Conservation (phyloP, 805 yeast species). For the Wickerhamiella galacta region DNA sequence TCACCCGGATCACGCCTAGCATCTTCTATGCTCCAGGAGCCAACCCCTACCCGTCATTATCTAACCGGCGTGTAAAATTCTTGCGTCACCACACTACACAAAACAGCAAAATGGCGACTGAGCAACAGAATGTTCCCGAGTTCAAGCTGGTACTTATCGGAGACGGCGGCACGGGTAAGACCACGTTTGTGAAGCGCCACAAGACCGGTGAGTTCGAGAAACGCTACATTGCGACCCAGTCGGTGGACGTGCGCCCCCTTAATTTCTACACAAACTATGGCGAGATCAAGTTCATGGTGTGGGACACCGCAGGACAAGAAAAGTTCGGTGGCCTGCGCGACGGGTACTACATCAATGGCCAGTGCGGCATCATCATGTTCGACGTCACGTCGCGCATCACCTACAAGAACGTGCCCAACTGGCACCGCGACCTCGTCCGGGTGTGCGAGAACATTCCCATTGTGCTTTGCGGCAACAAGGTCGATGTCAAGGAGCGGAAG, state of each 20-base stretch:
- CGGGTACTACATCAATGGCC: slow-evolving; percentile 98
- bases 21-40: no score
- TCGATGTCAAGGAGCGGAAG: slow-evolving; percentile 98
- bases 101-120: slow-evolving; percentile 17
- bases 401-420: slow-evolving; percentile 98
- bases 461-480: slow-evolving; percentile 98
- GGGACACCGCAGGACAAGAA: slow-evolving; percentile 99
- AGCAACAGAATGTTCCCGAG: slow-evolving; percentile 54
- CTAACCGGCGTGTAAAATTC: slow-evolving; percentile 1
- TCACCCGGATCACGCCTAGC: no score
- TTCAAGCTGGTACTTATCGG: slow-evolving; percentile 98
- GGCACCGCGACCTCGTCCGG: slow-evolving; percentile 99
- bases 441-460: slow-evolving; percentile 99
- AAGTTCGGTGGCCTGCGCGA: slow-evolving; percentile 99
- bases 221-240: slow-evolving; percentile 96
- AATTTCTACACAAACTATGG: slow-evolving; percentile 97
- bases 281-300: slow-evolving; percentile 95
- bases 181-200: slow-evolving; percentile 99
- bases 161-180: slow-evolving; percentile 99
- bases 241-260: slow-evolving; percentile 98
- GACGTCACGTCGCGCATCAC: slow-evolving; percentile 99
- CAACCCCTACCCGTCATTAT: no score
- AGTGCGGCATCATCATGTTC: slow-evolving; percentile 99
- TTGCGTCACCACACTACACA: background rate
- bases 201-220: slow-evolving; percentile 97